Base-by-base conservation (phyloP, 139 green algal species). In the Coelastrella sp. region DNA sequence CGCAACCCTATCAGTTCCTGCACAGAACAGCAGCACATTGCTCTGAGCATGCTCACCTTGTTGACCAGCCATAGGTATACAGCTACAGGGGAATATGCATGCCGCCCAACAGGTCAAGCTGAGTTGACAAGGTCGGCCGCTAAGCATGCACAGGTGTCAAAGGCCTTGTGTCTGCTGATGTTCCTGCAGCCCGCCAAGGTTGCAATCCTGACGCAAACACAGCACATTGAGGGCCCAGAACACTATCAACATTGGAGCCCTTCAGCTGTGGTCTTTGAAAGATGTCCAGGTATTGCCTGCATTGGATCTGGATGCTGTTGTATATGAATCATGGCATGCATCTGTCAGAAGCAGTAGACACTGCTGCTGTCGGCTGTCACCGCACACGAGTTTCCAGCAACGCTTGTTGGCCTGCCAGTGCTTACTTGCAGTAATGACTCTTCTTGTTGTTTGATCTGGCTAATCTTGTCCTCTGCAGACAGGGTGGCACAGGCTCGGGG, bases 391-490 rank as follows among this genome's bases (percentile, higher is more conserved):
- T 16, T 5, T 22, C 11, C 20, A 22, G 47, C 10, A 22, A 56
- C 20, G 32, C 58, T 32, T 58, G 80, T 59, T 19, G 7, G 54
- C 20, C 59, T 54, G 4, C 7, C n/a, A 14, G 57, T 23, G 23
- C 79, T 71, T 32, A 60, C 80, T 59, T 86, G 57, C 3, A 65
- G 20, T 3, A 75, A 16, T 23, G 61, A 22, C 59, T 75, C 59
- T 60, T 75, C 80, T 10, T 86, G 80, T 10, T 86, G 80, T 22
- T 86, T 86, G 22, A 86, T 75, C 11, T 23, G 58, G 4, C 20
- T 74, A 4, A 75, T 74, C 60, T 86, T 86, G 80, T 86, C 80
- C 80, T 86, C 80, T 86, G 80, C 60, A 75, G 14, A 4, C 10
- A 59, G 54, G 7, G 61, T 68, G n/a, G 17, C 16, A 76, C 6